phyloP scores from a whole-genome alignment of 495 filamentous ascomycete genomes.

The Ramalina peruviana region DNA sequence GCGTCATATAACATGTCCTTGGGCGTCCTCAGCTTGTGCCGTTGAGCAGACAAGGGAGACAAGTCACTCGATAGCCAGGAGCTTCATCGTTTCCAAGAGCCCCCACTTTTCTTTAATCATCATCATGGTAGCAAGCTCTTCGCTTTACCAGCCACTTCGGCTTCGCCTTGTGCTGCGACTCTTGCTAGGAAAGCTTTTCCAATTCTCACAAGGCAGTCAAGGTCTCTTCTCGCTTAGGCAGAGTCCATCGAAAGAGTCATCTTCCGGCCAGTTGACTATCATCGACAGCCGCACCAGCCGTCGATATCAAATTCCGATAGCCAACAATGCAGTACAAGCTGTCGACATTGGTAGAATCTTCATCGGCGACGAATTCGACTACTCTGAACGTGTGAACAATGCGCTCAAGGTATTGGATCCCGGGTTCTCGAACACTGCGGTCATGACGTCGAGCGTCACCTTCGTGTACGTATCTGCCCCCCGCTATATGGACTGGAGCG shows the following conservation, averaged over 20 bases:
- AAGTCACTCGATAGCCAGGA: too few relatives aligned
- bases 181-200: not conserved
- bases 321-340: constrained; percentile 2
- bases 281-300: not conserved
- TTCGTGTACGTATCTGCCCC: constrained; percentile 17
- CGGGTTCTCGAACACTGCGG: constrained; percentile 35
- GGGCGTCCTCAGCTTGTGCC: too few relatives aligned
- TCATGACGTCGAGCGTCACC: constrained; percentile 28
- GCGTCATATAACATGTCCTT: too few relatives aligned
- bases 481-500: not conserved
- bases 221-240: not conserved
- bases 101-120: too few relatives aligned
- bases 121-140: too few relatives aligned
- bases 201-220: not conserved
- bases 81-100: too few relatives aligned
- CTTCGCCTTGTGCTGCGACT: too few relatives aligned
- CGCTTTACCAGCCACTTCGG: too few relatives aligned
- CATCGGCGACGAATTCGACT: not conserved
- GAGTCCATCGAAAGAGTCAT: not conserved
- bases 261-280: not conserved
- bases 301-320: constrained; percentile 4
- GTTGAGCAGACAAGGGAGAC: too few relatives aligned
- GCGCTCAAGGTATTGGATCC: constrained; percentile 32
- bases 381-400: not conserved
- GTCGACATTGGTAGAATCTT: constrained; percentile 12